Base-by-base conservation (phyloP, 2,329 filamentous ascomycete genomes). In the Aureobasidium lini region DNA sequence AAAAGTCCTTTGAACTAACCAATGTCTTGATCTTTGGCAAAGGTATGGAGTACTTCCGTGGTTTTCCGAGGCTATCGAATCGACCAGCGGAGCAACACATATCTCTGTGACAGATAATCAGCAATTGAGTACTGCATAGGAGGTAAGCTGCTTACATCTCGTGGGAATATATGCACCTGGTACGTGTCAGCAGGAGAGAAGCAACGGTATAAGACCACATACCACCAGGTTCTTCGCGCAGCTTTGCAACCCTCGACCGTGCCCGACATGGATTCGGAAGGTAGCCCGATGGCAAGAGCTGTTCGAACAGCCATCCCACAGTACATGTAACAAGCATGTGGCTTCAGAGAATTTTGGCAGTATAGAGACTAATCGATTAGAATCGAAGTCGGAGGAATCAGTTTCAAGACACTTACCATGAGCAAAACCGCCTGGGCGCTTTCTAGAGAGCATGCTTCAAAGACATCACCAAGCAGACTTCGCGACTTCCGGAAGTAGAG, bases 51-150 rank as follows among this genome's bases (percentile, higher is more conserved):
- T 71, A 70, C 44, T 66, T 66, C 11, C 63, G 61, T 7, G 69
- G 64, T 10, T 67, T 64, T 47, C 68, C 68, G 57, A 71, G 65
- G 53, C 65, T 66, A 47, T 69, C 64, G n/a, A 68, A 64, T 0
- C 68, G 64, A 6, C 68, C 68, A 2, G 67, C 67, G 16, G 68
- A 68, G 54, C 66, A 65, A 53, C 67, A 70, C 66, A 70, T 69
- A 60, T 70, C 68, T 42, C 68, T 70, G 16, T 9, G 13, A 15
- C 36, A 15, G 1, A n/a, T 2, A 11, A 29, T 54, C 9, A 54
- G 23, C 10, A 11, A 32, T 18, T 7, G 10, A 4, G 11, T 5
- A 2, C 13, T 11, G 5, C 1, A 9, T 16, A 10, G 11, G 9
- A 28, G 47, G 3, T 3, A 16, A 23, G 15, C 4, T 23, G 4